Conservation (phyloP, 129 eudicot genomes). For the Flaveria bidentis region DNA sequence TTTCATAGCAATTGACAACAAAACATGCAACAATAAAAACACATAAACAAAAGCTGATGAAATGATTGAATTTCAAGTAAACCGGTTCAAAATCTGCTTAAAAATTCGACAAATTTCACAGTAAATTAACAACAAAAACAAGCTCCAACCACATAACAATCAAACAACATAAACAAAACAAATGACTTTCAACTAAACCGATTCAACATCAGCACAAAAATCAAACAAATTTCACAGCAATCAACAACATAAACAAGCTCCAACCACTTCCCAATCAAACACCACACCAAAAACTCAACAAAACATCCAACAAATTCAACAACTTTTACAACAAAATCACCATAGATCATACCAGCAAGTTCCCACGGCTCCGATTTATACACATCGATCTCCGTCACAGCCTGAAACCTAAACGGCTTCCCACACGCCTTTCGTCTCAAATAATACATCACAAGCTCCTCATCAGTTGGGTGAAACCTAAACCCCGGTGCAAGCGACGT, state of each 20-base stretch:
- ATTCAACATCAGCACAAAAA: no score
- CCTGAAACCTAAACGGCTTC: constrained; percentile 5
- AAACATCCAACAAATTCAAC: not conserved
- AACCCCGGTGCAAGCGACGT: constrained; percentile 12
- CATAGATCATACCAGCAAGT: constrained; percentile 13
- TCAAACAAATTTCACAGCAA: no score
- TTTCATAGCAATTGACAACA: no score
- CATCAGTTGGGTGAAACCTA: constrained; percentile 16
- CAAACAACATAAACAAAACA: no score
- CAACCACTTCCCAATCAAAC: no score
- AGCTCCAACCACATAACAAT: no score
- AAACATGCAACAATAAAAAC: no score
- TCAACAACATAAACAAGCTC: not conserved
- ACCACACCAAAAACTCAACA: not conserved
- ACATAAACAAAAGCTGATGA: no score
- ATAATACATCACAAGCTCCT: constrained; percentile 14
- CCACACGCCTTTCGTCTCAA: not conserved
- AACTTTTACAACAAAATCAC: not conserved
- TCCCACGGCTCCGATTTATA: constrained; percentile 20
- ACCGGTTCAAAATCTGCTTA: not conserved
- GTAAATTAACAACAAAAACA: no score
- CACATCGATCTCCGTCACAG: constrained; percentile 11
- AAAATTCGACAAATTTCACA: no score
- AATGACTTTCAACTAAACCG: no score
- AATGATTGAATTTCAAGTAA: no score